Percentiles rank a stretch among this genome's conserved stretches.
phyloP scores from a whole-genome alignment of 208 protist species.

The Wallacemonas sp. region DNA sequence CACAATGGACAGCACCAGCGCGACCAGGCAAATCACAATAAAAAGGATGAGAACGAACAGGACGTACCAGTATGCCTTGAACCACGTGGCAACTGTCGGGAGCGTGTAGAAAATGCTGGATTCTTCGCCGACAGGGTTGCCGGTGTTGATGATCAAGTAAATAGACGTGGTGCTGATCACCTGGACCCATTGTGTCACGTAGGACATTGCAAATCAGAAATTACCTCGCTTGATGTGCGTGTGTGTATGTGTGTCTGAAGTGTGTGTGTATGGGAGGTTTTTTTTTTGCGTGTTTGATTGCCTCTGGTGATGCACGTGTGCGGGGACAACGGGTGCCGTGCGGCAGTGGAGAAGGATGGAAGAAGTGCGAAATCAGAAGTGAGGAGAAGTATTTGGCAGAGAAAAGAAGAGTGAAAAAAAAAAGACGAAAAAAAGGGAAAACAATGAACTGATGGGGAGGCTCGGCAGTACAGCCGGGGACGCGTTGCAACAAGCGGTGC shows the following conservation, averaged over 20 bases:
- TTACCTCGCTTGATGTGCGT: not conserved
- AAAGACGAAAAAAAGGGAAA: no score
- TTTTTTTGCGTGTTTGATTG: not conserved
- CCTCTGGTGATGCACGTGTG: not conserved
- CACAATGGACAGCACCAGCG: conserved; percentile 16
- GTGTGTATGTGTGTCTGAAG: conserved; percentile 7
- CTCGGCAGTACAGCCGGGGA: no score
- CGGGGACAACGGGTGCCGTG: not conserved
- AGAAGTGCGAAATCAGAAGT: not conserved
- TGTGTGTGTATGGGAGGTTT: not conserved
- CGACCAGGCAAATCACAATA: conserved; percentile 18
- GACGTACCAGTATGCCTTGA: conserved; percentile 22
- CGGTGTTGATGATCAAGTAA: conserved; percentile 4
- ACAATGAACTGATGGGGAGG: no score
- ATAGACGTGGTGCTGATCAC: not conserved
- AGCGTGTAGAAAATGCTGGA: conserved; percentile 7
- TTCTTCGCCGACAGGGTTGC: not conserved
- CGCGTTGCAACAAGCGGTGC: no score
- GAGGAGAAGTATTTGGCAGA: not conserved
- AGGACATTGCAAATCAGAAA: not conserved
- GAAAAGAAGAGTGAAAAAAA: no score
- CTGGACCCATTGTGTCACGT: conserved; percentile 1
- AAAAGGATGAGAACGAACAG: conserved; percentile 17
- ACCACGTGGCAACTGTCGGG: conserved; percentile 19
- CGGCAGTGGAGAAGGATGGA: not conserved